Percentiles rank a stretch among this genome's conserved stretches.
These are phyloP conservation scores for Blastomyces emzantsi DNA, from an alignment of 2,329 filamentous ascomycete genomes.

Conservation along the genomic window DNA sequence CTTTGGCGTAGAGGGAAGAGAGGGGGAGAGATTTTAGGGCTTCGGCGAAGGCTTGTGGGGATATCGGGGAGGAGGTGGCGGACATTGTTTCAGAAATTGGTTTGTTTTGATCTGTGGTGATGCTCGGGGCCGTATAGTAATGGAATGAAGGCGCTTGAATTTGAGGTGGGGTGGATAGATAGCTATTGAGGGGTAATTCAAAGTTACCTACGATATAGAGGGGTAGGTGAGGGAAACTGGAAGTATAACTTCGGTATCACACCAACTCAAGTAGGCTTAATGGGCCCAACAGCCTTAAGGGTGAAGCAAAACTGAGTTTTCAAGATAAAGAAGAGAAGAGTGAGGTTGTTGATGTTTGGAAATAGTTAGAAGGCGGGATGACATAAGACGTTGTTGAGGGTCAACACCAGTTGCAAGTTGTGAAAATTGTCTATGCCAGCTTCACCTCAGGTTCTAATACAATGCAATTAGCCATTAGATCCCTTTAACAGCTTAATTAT, in stretches of 20 bases:
- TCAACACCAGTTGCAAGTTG: background rate
- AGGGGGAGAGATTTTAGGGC: constrained; percentile 51
- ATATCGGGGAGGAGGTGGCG: constrained; percentile 40
- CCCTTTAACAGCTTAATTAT: background rate
- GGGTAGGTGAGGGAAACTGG: too few relatives aligned
- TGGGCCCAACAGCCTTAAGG: background rate
- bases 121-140: background rate
- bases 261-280: too few relatives aligned
- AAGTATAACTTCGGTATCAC: background rate
- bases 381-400: background rate
- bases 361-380: background rate
- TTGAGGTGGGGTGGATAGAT: background rate
- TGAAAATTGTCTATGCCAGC: background rate
- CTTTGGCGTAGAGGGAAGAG: constrained; percentile 52
- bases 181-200: background rate
- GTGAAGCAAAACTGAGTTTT: background rate
- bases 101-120: background rate
- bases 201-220: background rate
- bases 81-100: constrained; percentile 36
- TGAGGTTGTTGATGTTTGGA: background rate
- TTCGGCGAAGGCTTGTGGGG: constrained; percentile 42
- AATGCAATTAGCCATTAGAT: background rate
- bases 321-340: background rate
- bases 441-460: background rate
- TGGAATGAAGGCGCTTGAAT: background rate